Conservation (phyloP, 1,139 yeast species). For the Taiozyma sp. region DNA sequence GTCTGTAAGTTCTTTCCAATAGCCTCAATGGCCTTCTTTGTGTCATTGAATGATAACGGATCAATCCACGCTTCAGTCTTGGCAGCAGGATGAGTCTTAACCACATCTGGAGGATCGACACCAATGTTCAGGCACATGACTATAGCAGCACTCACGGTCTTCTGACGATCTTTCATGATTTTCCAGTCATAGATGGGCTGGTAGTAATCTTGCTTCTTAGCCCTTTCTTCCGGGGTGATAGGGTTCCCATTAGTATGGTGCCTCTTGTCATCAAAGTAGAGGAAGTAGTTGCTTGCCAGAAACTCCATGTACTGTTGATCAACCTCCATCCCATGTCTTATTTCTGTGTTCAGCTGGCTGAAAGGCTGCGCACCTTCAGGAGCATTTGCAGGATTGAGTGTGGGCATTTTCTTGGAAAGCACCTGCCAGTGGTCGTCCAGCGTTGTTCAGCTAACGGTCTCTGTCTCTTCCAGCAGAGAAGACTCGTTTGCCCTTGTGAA, state of each 20-base stretch:
- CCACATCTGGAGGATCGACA: conserved; percentile 95
- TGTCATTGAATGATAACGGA: conserved; percentile 77
- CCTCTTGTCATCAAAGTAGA: conserved; percentile 84
- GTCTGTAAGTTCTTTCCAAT: conserved; percentile 85
- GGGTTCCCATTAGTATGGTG: conserved; percentile 92
- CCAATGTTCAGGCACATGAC: conserved; percentile 89
- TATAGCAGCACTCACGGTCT: conserved; percentile 92
- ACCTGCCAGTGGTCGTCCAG: not conserved
- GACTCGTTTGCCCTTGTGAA: not conserved
- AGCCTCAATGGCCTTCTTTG: conserved; percentile 87
- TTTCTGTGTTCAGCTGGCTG: conserved; percentile 41
- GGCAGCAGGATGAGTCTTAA: conserved; percentile 93
- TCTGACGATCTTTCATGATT: conserved; percentile 81
- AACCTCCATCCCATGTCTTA: conserved; percentile 80
- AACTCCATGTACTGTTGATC: conserved; percentile 65
- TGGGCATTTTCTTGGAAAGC: not conserved
- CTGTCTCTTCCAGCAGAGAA: not conserved
- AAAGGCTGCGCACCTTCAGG: conserved; percentile 13
- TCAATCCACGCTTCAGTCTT: conserved; percentile 92
- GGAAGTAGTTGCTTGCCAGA: conserved; percentile 69
- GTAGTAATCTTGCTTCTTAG: conserved; percentile 44
- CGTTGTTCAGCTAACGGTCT: not conserved
- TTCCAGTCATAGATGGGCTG: conserved; percentile 90
- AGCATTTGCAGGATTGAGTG: not conserved
- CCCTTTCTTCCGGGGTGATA: conserved; percentile 45